Evolutionary conservation across 73 alveolate species (phyloP).

Genomic region (Paramecium pentaurelia): DNA sequence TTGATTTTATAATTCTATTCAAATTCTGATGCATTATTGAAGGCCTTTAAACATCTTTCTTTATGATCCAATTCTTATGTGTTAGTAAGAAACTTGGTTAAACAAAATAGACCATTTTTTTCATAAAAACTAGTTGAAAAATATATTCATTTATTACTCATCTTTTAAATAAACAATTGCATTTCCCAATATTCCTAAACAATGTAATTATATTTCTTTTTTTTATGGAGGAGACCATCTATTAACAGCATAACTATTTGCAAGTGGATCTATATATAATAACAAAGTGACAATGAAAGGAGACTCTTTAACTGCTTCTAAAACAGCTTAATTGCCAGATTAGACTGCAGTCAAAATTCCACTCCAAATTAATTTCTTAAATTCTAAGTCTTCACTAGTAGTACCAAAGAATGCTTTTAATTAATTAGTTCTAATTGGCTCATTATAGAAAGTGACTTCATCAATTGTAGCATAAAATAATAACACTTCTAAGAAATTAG

Average conservation of each 20-base stretch:
- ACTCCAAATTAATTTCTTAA: slow-evolving; percentile 93
- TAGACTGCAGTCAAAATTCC: slow-evolving; percentile 70
- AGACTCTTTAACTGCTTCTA: slow-evolving; percentile 66
- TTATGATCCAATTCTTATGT: slow-evolving; percentile 49
- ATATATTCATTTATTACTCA: slow-evolving; percentile 35
- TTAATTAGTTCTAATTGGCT: slow-evolving; percentile 64
- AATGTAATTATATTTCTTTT: slow-evolving; percentile 87
- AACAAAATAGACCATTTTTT: slow-evolving; percentile 55
- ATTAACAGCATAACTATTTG: slow-evolving; percentile 75
- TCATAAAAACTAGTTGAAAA: slow-evolving; percentile 52
- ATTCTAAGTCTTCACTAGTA: slow-evolving; percentile 95
- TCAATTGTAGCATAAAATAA: slow-evolving; percentile 90
- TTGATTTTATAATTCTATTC: slow-evolving; percentile 74
- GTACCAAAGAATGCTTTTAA: slow-evolving; percentile 87
- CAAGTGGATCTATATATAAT: slow-evolving; percentile 89
- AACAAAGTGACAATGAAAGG: slow-evolving; percentile 84
- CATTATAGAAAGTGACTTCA: slow-evolving; percentile 77
- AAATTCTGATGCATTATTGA: slow-evolving; percentile 57
- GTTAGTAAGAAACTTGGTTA: slow-evolving; percentile 55
- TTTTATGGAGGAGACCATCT: slow-evolving; percentile 95
- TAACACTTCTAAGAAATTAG: slow-evolving; percentile 88
- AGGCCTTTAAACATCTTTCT: slow-evolving; percentile 57
- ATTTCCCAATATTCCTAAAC: slow-evolving; percentile 65
- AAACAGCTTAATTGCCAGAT: slow-evolving; percentile 51
- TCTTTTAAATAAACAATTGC: slow-evolving; percentile 52